These are phyloP conservation scores for Linum lewisii DNA, from an alignment of 345 rosid genomes.

Conservation along the genomic window DNA sequence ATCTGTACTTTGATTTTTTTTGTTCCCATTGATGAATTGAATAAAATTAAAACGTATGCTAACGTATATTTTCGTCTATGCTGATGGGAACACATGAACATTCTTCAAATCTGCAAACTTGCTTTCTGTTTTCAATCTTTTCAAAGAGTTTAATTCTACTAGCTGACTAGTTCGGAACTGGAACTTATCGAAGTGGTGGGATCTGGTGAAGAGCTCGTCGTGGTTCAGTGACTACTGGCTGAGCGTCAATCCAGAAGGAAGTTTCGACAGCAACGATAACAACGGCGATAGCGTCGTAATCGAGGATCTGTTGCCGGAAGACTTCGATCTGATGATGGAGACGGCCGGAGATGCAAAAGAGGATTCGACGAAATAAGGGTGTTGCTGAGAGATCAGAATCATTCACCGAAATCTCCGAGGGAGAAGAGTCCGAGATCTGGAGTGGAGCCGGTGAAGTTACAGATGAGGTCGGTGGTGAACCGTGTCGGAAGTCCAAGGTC, in stretches of 20 bases:
- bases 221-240: constrained; percentile 37
- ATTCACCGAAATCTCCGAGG: constrained; percentile 3
- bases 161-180: too few species aligned
- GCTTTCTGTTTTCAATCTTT: too few species aligned
- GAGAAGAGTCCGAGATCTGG: constrained; percentile 11
- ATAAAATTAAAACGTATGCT: too few species aligned
- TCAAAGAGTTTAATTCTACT: too few species aligned
- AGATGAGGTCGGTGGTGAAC: constrained; percentile 11
- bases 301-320: constrained; percentile 12
- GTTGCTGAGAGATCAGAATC: constrained; percentile 9
- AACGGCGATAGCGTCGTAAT: constrained; percentile 6
- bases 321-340: constrained; percentile 10
- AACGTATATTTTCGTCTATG: too few species aligned
- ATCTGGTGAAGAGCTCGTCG: constrained; percentile 29
- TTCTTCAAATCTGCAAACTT: too few species aligned
- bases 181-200: constrained; percentile 51
- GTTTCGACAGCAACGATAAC: too few species aligned
- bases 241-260: constrained; percentile 25
- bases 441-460: constrained; percentile 3
- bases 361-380: not conserved
- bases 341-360: constrained; percentile 8
- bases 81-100: too few species aligned
- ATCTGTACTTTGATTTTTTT: too few species aligned
- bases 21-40: too few species aligned
- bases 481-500: constrained; percentile 2